phyloP scores from a whole-genome alignment of 2,329 filamentous ascomycete species.

The Didymella exigua region DNA sequence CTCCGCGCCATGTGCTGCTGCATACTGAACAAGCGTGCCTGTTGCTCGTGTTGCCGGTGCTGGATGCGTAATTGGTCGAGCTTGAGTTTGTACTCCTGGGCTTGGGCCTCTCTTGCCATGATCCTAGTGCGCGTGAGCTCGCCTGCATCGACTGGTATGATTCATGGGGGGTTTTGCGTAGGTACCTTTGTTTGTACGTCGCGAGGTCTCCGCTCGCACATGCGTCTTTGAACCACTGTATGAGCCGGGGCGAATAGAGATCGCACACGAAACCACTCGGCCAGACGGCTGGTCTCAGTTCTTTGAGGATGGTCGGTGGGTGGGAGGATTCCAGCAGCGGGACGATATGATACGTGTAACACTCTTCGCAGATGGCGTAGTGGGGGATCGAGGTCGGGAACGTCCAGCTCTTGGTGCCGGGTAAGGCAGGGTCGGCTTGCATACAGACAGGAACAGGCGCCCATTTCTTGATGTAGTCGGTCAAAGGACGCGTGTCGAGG shows the following conservation, averaged over 20 bases:
- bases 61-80: neutral
- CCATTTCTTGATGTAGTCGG: neutral
- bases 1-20: neutral
- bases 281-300: neutral
- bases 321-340: constrained; percentile 4
- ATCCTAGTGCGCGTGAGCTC: neutral
- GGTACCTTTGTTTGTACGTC: constrained; percentile 1
- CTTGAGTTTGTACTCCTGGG: neutral
- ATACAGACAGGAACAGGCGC: neutral
- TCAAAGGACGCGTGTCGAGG: neutral
- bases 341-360: constrained; percentile 20
- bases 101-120: neutral
- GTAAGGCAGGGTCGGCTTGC: neutral
- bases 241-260: constrained; percentile 22
- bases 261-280: constrained; percentile 21
- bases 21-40: neutral
- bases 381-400: constrained; percentile 10
- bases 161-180: too few relatives aligned
- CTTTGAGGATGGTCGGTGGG: neutral
- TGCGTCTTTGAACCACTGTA: constrained; percentile 21
- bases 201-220: constrained; percentile 10
- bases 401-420: neutral
- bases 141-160: neutral
- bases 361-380: constrained; percentile 25
- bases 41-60: neutral